These are phyloP conservation scores for Cyberlindnera amylophila DNA, from an alignment of 805 yeast species.

Conservation along the genomic window DNA sequence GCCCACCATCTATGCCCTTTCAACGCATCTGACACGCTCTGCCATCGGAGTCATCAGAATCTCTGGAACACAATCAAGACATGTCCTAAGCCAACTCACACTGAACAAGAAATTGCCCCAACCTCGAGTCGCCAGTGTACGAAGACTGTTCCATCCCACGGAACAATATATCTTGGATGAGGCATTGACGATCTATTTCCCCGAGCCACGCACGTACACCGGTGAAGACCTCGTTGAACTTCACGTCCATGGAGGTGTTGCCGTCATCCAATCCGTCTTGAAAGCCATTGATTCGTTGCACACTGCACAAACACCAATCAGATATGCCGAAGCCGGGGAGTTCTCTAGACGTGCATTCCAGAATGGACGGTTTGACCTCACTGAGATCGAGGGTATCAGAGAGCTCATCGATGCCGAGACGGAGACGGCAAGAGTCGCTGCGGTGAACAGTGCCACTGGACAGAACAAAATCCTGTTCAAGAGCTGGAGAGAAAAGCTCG, in stretches of 20 bases:
- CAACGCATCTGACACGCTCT: constrained; percentile 76
- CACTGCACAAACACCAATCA: constrained; percentile 41
- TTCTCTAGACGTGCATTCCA: constrained; percentile 83
- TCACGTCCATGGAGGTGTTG: constrained; percentile 93
- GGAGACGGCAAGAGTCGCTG: constrained; percentile 76
- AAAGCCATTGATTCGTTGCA: constrained; percentile 56
- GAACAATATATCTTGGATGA: constrained; percentile 57
- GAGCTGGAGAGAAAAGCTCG: constrained; percentile 63
- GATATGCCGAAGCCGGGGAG: constrained; percentile 93
- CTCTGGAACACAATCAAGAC: constrained; percentile 64
- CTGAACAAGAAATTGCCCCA: constrained; percentile 33
- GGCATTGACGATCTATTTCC: constrained; percentile 66
- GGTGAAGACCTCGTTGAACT: constrained; percentile 90
- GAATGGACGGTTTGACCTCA: constrained; percentile 78
- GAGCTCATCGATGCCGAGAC: constrained; percentile 93
- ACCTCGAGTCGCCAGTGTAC: constrained; percentile 54
- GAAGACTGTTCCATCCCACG: constrained; percentile 48
- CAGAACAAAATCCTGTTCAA: constrained; percentile 49
- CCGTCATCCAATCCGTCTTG: constrained; percentile 69
- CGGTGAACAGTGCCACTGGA: constrained; percentile 72
- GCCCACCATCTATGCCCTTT: constrained; percentile 79
- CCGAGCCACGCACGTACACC: constrained; percentile 76
- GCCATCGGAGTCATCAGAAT: constrained; percentile 86
- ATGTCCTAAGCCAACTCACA: constrained; percentile 43
- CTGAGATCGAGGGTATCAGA: constrained; percentile 86